Percentiles rank a stretch among this genome's conserved stretches.
Evolutionary conservation across 108 stramenopile species (phyloP).

Genomic region (Skeletonema tropicum): DNA sequence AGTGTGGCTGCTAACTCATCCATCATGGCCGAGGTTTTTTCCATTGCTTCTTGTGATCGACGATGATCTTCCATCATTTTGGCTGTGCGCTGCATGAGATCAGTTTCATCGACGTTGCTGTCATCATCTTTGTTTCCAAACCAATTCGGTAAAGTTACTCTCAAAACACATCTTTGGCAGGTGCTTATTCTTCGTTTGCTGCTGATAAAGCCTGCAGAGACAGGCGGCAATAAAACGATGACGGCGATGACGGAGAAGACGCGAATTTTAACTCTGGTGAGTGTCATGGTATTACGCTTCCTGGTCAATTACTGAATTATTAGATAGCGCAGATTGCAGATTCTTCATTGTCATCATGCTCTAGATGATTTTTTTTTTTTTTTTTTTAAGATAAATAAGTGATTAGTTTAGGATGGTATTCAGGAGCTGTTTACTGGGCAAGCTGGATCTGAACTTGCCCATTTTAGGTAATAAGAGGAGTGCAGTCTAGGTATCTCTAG

Average conservation of each 20-base stretch:
- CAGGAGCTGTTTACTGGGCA: too few relatives aligned
- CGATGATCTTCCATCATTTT: slow-evolving; percentile 52
- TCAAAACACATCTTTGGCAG: not conserved
- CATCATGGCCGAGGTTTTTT: slow-evolving; percentile 39
- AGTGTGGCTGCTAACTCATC: slow-evolving; percentile 31
- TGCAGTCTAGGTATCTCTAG: too few relatives aligned
- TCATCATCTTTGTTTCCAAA: slow-evolving; percentile 1
- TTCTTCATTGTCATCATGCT: too few relatives aligned
- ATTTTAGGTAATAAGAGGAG: too few relatives aligned
- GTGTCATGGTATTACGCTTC: not conserved
- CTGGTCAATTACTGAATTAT: too few relatives aligned
- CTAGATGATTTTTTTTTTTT: too few relatives aligned
- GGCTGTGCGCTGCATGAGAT: slow-evolving; percentile 41
- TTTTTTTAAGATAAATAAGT: too few relatives aligned
- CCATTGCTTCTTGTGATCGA: slow-evolving; percentile 44
- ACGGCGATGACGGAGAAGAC: not conserved
- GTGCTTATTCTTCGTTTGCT: not conserved
- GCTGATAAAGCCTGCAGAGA: not conserved
- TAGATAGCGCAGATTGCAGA: too few relatives aligned
- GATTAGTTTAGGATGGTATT: too few relatives aligned
- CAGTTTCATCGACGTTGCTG: slow-evolving; percentile 2
- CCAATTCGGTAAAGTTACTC: not conserved
- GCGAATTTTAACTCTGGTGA: not conserved
- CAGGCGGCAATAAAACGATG: not conserved
- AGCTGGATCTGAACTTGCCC: too few relatives aligned